These are phyloP conservation scores for Flaveria robusta DNA, from an alignment of 129 eudicot species.

Conservation along the genomic window DNA sequence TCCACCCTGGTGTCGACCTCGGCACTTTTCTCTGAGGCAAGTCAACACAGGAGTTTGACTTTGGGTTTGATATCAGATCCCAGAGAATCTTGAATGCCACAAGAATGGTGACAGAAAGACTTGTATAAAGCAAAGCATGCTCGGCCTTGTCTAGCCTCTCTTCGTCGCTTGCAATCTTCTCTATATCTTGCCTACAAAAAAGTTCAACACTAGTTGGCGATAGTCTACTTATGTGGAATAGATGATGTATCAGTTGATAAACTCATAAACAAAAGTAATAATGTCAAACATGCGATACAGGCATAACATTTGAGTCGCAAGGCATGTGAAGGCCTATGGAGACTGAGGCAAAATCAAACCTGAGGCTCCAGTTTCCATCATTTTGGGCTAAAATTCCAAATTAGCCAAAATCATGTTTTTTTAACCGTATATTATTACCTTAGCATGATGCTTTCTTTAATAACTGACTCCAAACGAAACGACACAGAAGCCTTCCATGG, in stretches of 20 bases:
- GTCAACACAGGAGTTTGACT: neutral
- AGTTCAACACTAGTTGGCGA: neutral
- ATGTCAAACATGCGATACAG: no score
- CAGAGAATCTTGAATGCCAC: conserved; percentile 30
- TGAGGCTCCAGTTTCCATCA: neutral
- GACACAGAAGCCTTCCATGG: conserved; percentile 64
- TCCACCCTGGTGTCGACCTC: conserved; percentile 21
- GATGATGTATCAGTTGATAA: no score
- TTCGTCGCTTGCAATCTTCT: conserved; percentile 65
- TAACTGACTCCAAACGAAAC: conserved; percentile 50
- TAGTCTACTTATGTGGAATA: neutral
- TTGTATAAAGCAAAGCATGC: conserved; percentile 39
- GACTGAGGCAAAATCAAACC: neutral
- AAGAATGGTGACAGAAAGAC: conserved; percentile 27
- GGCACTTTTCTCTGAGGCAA: conserved; percentile 12
- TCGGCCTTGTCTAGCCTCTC: conserved; percentile 62
- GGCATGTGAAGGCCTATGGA: no score
- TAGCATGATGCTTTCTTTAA: conserved; percentile 59
- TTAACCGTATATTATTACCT: conserved; percentile 47
- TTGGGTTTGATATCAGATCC: neutral
- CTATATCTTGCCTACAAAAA: conserved; percentile 58
- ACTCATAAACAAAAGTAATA: no score
- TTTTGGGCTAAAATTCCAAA: neutral
- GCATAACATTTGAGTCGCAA: no score
- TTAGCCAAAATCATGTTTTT: neutral